These are phyloP conservation scores for Stygiomarasmius scandens DNA, from an alignment of 1,284 basidiomycete genomes.

Conservation along the genomic window DNA sequence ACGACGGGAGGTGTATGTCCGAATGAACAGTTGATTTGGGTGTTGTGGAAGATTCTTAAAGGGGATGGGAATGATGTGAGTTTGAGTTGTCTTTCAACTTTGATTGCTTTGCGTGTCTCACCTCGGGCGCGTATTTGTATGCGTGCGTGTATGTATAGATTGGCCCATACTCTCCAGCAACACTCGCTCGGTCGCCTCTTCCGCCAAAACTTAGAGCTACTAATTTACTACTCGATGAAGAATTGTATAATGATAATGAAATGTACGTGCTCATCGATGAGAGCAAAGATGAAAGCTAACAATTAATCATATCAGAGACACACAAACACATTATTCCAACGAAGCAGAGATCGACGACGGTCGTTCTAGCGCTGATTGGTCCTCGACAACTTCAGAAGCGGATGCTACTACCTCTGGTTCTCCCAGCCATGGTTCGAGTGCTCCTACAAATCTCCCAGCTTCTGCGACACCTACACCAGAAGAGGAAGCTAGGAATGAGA, in stretches of 20 bases:
- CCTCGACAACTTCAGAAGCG: too few relatives aligned
- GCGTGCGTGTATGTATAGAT: too few relatives aligned
- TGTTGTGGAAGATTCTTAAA: constrained; percentile 79
- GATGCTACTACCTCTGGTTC: too few relatives aligned
- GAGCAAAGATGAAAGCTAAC: too few relatives aligned
- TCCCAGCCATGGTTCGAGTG: background rate
- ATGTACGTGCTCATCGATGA: constrained; percentile 36
- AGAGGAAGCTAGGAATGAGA: constrained; percentile 38
- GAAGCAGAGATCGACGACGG: background rate
- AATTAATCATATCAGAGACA: too few relatives aligned
- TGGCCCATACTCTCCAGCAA: constrained; percentile 73
- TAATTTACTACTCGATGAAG: constrained; percentile 67
- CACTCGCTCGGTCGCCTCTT: constrained; percentile 67
- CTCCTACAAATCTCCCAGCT: constrained; percentile 15
- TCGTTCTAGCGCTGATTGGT: background rate
- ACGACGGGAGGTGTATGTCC: constrained; percentile 45
- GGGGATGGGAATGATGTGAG: constrained; percentile 77
- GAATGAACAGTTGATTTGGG: constrained; percentile 74
- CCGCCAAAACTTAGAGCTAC: constrained; percentile 71
- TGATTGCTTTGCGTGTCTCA: too few relatives aligned
- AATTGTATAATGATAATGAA: constrained; percentile 50
- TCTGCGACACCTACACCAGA: constrained; percentile 34
- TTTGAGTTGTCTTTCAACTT: too few relatives aligned
- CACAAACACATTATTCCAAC: constrained; percentile 37
- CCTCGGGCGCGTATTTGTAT: too few relatives aligned